A percentile compares a stretch with the other conserved stretches of the same genome.
These are phyloP conservation scores for Actinidia arguta DNA, from an alignment of 179 eudicot genomes.

Conservation along the genomic window DNA sequence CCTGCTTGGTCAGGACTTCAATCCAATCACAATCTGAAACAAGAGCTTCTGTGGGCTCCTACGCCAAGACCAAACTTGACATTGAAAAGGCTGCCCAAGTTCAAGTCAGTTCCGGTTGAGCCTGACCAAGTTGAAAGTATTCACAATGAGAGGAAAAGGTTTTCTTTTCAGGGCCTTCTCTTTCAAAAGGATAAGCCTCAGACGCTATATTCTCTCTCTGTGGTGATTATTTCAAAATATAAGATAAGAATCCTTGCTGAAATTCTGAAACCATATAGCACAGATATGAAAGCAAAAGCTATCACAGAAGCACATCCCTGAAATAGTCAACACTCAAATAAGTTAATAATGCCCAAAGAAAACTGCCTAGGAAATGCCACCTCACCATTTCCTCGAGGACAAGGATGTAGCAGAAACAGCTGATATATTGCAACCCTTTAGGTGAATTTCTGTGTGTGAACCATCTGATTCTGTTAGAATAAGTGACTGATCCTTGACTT, in stretches of 20 bases:
- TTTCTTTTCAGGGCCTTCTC: not conserved
- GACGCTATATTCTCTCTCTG: not conserved
- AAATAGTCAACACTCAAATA: not conserved
- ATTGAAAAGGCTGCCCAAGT: not conserved
- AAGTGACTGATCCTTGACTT: constrained; percentile 70
- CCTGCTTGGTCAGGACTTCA: not conserved
- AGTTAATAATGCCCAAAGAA: constrained; percentile 7
- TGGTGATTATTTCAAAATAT: not conserved
- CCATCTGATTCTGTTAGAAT: constrained; percentile 69
- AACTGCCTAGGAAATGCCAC: constrained; percentile 1
- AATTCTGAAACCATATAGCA: not conserved
- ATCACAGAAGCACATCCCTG: not conserved
- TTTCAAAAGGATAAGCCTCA: not conserved
- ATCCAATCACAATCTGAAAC: not conserved
- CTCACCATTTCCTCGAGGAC: constrained; percentile 89
- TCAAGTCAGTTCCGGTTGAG: not conserved
- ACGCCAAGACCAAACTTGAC: too few species aligned
- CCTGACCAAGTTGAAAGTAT: constrained; percentile 10
- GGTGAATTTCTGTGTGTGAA: constrained; percentile 54
- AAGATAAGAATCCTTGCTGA: not conserved
- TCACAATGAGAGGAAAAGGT: not conserved
- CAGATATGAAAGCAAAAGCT: not conserved
- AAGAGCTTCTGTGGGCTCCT: not conserved
- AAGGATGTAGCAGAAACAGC: constrained; percentile 88
- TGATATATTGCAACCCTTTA: constrained; percentile 69